These are phyloP conservation scores for Pleodorina starrii DNA, from an alignment of 139 green algal genomes.

Conservation along the genomic window DNA sequence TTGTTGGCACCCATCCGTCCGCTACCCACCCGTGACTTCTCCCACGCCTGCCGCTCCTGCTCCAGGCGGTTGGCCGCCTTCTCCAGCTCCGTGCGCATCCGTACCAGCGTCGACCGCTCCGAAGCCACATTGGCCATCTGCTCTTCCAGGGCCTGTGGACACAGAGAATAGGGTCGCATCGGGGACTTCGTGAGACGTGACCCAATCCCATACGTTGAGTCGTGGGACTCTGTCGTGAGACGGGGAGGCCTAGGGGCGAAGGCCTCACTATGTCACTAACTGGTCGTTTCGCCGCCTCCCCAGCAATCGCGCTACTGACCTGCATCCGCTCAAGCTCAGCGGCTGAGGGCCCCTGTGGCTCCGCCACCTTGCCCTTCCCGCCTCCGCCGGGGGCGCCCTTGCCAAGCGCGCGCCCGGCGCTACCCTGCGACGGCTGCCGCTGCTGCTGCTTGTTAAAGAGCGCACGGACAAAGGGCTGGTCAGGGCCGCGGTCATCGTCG, in stretches of 20 bases:
- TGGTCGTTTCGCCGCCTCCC: no score
- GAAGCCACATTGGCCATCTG: constrained; percentile 21
- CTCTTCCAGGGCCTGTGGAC: constrained; percentile 53
- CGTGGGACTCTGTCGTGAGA: no score
- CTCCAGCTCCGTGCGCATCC: constrained; percentile 77
- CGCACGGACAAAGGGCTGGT: constrained; percentile 62
- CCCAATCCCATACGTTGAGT: no score
- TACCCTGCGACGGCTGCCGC: constrained; percentile 14
- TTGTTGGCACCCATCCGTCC: no score
- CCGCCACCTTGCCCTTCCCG: not conserved
- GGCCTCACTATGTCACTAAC: no score
- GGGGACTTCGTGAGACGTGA: no score
- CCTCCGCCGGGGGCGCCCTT: not conserved
- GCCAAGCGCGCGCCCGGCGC: constrained; percentile 2
- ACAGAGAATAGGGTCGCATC: not conserved
- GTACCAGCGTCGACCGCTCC: constrained; percentile 62
- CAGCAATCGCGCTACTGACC: not conserved
- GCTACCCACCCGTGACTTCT: constrained; percentile 77
- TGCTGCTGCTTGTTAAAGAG: constrained; percentile 53
- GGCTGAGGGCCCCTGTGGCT: not conserved
- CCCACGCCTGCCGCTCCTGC: constrained; percentile 72
- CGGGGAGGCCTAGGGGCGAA: no score
- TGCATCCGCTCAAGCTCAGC: constrained; percentile 34
- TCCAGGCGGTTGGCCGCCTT: constrained; percentile 69
- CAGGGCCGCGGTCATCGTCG: not conserved